Percentiles rank a stretch among this genome's conserved stretches.
phyloP scores from a whole-genome alignment of 345 rosid species.

The Eutrema japonicum region DNA sequence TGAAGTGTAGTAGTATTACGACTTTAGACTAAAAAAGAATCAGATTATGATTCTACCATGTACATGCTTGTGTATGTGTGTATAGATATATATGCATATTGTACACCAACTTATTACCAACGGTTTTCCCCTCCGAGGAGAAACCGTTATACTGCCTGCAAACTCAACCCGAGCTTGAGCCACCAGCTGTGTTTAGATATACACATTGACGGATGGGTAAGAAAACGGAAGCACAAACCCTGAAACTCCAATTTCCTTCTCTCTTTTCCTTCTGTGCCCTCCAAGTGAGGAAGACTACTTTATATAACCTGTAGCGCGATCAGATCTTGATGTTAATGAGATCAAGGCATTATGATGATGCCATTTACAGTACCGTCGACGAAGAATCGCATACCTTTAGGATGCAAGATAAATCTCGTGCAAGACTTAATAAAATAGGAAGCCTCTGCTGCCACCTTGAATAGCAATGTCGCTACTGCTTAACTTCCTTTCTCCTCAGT shows the following conservation, averaged over 20 bases:
- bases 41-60: slow-evolving; percentile 45
- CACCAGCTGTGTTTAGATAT: slow-evolving; percentile 33
- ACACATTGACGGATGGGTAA: slow-evolving; percentile 38
- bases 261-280: slow-evolving; percentile 30
- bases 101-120: slow-evolving; percentile 38
- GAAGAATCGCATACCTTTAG: slow-evolving; percentile 31
- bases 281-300: slow-evolving; percentile 37
- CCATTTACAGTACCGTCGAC: not conserved
- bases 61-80: slow-evolving; percentile 43
- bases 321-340: not conserved
- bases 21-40: slow-evolving; percentile 39
- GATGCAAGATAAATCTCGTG: slow-evolving; percentile 40
- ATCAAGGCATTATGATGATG: not conserved
- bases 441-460: slow-evolving; percentile 32
- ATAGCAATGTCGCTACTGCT: slow-evolving; percentile 18
- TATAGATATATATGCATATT: slow-evolving; percentile 28
- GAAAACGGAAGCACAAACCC: slow-evolving; percentile 38
- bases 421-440: slow-evolving; percentile 42
- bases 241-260: slow-evolving; percentile 34
- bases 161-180: slow-evolving; percentile 39
- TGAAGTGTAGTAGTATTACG: slow-evolving; percentile 35
- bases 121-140: slow-evolving; percentile 21
- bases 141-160: slow-evolving; percentile 23
- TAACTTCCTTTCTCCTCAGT: slow-evolving; percentile 42
- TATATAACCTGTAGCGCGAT: slow-evolving; percentile 24